Base-by-base conservation (phyloP, 2,329 filamentous ascomycete genomes). In the Penicillium freii region DNA sequence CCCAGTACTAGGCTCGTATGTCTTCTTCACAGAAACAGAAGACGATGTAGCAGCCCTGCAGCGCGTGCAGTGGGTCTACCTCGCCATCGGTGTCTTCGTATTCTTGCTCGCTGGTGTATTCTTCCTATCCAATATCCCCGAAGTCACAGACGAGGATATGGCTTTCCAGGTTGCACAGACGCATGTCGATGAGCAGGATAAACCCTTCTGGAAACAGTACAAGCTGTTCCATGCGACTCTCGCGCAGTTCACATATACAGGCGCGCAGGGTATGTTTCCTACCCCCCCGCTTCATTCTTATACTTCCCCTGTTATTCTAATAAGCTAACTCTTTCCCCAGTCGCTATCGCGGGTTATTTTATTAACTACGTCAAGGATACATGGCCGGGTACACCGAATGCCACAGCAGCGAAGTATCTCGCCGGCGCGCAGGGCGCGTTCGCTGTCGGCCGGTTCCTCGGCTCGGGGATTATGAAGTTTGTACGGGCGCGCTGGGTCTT, bases 211-310 rank as follows among this genome's bases (percentile, higher is more conserved):
- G 66, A 88, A 89, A 73, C 87, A 91, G 65, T 91, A 88, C 72
- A 84, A 85, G 25, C 80, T 92, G 3, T 91, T 92, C 79, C 88
- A 91, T 66, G 90, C 88, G 13, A 84, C 88, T 0, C 83, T 87
- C 64, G 87, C 88, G 0, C 89, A 93, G 64, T 92, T 92, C 74
- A 90, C 86, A 71, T 94, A 93, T 71, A 88, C 90, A 0, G 90
- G 90, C 47, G 85, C 88, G 0, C 91, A 96, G 67, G 86, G 82
- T 73, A 54, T 19, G 58, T 62, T 13, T 40, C 5, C 4, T 39
- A 3, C 6, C 31, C 13, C 31, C 13, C 13, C 4, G 15, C 13
- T 34, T 33, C 13, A 34, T 47, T 42, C 19, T 2, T 34, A 47
- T 47, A 15, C 29, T 38, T 27, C 6, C 23, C 9, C 7, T 3